These are phyloP conservation scores for Lachancea meyersii DNA, from an alignment of 805 yeast species.

Conservation along the genomic window DNA sequence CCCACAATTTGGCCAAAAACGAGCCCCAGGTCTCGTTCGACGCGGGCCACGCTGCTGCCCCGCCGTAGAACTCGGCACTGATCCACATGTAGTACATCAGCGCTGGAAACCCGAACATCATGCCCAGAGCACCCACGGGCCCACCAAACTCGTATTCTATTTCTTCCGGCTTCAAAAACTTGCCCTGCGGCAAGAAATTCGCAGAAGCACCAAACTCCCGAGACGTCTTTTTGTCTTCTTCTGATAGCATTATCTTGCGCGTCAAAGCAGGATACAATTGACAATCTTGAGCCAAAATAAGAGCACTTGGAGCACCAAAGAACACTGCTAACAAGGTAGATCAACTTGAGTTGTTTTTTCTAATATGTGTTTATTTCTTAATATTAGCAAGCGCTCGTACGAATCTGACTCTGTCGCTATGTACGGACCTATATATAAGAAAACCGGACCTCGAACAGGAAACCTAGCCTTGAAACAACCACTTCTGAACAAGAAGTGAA, in stretches of 20 bases:
- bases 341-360: too few species aligned
- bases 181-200: conserved; percentile 33
- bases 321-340: too few species aligned
- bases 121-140: conserved; percentile 77
- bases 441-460: too few species aligned
- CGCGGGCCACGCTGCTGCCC: conserved; percentile 66
- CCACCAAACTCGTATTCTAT: conserved; percentile 92
- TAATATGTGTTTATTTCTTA: too few species aligned
- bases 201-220: conserved; percentile 2
- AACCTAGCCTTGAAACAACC: too few species aligned
- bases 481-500: too few species aligned
- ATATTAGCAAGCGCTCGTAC: too few species aligned
- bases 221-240: not conserved
- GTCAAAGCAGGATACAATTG: not conserved
- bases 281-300: not conserved
- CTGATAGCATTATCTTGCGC: not conserved
- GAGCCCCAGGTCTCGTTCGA: conserved; percentile 47
- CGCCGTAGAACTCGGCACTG: conserved; percentile 72
- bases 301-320: not conserved
- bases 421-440: too few species aligned
- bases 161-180: conserved; percentile 42
- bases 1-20: conserved; percentile 42
- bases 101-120: conserved; percentile 88
- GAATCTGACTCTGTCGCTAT: too few species aligned
- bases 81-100: conserved; percentile 98